Percentiles rank a stretch among this genome's conserved stretches.
Evolutionary conservation across 306 rosid genomes (phyloP).

Genomic region (Cajanus cajan): DNA sequence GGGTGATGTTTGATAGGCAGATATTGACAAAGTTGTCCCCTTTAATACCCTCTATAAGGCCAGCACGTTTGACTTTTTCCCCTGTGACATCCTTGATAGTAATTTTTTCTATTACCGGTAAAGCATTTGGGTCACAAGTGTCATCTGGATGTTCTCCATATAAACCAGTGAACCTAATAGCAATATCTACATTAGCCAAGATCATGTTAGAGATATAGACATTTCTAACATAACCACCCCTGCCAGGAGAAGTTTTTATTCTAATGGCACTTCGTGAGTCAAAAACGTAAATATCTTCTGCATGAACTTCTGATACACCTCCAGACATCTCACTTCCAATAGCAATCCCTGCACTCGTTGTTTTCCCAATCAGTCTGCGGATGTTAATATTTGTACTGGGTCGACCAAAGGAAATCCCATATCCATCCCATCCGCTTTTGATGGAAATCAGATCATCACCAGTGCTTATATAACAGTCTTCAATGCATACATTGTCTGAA

Average conservation of each 20-base stretch:
- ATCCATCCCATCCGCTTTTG: conserved; percentile 87
- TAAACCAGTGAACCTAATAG: conserved; percentile 62
- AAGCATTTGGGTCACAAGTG: conserved; percentile 49
- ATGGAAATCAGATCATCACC: conserved; percentile 74
- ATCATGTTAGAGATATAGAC: conserved; percentile 56
- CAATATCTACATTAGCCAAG: conserved; percentile 53
- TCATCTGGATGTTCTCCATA: conserved; percentile 76
- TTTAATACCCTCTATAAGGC: conserved; percentile 63
- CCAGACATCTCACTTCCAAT: conserved; percentile 92
- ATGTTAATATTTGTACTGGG: conserved; percentile 66
- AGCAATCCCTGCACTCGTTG: conserved; percentile 62
- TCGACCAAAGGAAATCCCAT: conserved; percentile 63
- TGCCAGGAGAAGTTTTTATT: conserved; percentile 75
- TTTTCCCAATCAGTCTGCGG: conserved; percentile 47
- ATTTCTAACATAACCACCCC: conserved; percentile 74
- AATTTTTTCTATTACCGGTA: conserved; percentile 55
- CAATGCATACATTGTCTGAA: conserved; percentile 66
- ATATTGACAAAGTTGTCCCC: conserved; percentile 55
- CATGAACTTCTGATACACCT: conserved; percentile 70
- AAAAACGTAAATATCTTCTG: conserved; percentile 52
- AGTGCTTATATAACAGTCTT: conserved; percentile 77
- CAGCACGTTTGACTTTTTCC: conserved; percentile 51
- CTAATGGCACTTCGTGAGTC: conserved; percentile 48
- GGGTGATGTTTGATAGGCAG: conserved; percentile 60
- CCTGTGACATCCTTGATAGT: conserved; percentile 58